These are phyloP conservation scores for Aspergillus viridinutans DNA, from an alignment of 2,329 filamentous ascomycete genomes.

Conservation along the genomic window DNA sequence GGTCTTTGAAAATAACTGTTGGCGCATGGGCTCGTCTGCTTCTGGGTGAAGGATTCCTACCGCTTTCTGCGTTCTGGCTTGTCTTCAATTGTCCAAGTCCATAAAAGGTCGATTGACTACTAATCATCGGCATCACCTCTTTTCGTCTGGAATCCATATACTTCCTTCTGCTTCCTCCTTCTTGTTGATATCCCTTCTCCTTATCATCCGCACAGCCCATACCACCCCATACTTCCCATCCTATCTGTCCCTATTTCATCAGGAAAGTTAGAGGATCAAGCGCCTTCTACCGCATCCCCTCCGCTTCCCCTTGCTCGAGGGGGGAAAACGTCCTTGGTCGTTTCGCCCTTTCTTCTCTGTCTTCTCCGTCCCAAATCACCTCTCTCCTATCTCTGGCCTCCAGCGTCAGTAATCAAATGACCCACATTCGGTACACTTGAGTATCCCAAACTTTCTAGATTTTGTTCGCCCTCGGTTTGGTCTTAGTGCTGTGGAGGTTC, in stretches of 20 bases:
- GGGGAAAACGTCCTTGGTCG: constrained; percentile 18
- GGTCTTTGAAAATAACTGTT: neutral
- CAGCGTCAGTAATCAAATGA: constrained; percentile 12
- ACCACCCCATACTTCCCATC: neutral
- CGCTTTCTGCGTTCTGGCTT: neutral
- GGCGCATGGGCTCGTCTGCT: neutral
- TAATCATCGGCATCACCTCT: neutral
- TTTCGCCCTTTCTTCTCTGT: constrained; percentile 2
- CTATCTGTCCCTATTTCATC: constrained; percentile 6
- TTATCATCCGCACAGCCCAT: neutral
- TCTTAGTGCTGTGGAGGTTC: constrained; percentile 2
- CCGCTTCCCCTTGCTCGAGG: constrained; percentile 13
- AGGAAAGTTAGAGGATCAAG: neutral
- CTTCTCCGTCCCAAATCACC: neutral
- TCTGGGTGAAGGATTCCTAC: neutral
- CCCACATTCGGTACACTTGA: constrained; percentile 8
- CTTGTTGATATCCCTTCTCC: neutral
- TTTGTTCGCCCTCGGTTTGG: constrained; percentile 5
- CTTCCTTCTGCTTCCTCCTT: neutral
- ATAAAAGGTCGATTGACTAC: neutral
- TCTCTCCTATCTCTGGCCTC: neutral
- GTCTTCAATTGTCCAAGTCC: neutral
- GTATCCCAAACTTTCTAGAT: constrained; percentile 2
- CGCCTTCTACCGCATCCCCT: constrained; percentile 1
- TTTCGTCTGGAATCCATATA: neutral